These are phyloP conservation scores for Rubus idaeus DNA, from an alignment of 306 rosid species.

Conservation along the genomic window DNA sequence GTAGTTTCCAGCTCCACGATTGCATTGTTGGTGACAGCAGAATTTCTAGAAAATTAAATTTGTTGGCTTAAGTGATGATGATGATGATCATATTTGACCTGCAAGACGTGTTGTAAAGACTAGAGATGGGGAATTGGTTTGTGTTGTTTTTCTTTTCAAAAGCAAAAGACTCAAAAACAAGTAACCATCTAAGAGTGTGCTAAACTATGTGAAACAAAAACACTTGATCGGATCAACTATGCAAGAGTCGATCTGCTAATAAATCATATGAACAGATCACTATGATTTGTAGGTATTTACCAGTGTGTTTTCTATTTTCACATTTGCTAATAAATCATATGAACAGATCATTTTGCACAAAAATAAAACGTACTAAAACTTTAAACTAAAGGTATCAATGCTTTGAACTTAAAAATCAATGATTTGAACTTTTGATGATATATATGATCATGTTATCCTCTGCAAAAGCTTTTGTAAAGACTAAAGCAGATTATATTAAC, in stretches of 20 bases:
- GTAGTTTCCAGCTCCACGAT: slow-evolving; percentile 69
- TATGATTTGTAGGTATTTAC: no score
- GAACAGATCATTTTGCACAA: no score
- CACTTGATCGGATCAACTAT: no score
- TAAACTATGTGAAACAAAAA: not conserved
- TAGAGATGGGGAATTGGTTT: slow-evolving; percentile 39
- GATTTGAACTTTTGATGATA: not conserved
- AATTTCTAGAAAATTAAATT: slow-evolving; percentile 68
- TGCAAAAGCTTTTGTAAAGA: not conserved
- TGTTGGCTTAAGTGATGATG: slow-evolving; percentile 26
- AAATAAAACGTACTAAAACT: not conserved
- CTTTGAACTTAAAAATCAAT: not conserved
- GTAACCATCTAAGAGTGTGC: not conserved
- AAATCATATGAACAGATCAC: no score
- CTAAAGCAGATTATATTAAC: no score
- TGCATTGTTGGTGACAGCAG: slow-evolving; percentile 61
- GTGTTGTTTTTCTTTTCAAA: not conserved
- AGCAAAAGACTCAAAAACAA: slow-evolving; percentile 8
- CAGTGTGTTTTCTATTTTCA: no score
- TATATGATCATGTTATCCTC: not conserved
- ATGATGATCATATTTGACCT: slow-evolving; percentile 40
- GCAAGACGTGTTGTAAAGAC: slow-evolving; percentile 57
- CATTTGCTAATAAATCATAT: no score
- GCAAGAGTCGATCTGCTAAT: not conserved
- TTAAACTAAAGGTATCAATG: not conserved